Evolutionary conservation across 257 asterid species (phyloP), one percentile per base, ranked within the genome.

Genomic region (Eustoma russellianum): DNA sequence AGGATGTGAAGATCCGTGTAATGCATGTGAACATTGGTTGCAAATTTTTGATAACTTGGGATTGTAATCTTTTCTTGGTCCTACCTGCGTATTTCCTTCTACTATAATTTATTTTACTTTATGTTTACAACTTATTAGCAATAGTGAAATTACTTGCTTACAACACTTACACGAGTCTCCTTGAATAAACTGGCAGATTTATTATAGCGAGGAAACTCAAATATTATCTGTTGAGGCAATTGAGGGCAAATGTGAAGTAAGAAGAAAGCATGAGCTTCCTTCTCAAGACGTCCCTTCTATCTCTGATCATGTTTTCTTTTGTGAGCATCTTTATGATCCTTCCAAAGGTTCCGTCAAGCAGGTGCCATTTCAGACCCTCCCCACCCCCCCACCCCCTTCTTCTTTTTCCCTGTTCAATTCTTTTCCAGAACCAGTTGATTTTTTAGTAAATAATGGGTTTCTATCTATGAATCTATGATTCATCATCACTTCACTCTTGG

Each of bases 161-260:
- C 49, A 51, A 34, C 49, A 46, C 54, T 72, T 51, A 13, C 8
- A 11, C 9, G 48, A 16, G 57, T 67, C 62, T 66, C 51, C 44
- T 43, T 74, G 41, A 43, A 61, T 67, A 57, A 62, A 58, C 46
- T 65, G 43, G 28, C 85, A 91, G 98, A 74, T 91, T 48, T 91
- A 82, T 62, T 91, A 80, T 65, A 82, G 94, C 17, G 96, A 84
- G 69, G 94, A 91, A 61, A 79, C 69, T 49, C 88, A 75, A 60
- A 70, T 65, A 41, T 44, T 91, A 58, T 71, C 90, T 13, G 60
- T 82, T 55, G 80, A 77, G 48, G 46, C 62, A 53, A 75, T 91
- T 62, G 82, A 84, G 65, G 95, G 98, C 33, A 84, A 76, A 73
- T 91, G 96, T 66, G 95, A 84, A 79, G 77, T 91, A 61, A 68